A percentile compares a stretch with the other conserved stretches of the same genome.
Conservation (phyloP, 768 basidiomycete species). For the Suillus decipiens region DNA sequence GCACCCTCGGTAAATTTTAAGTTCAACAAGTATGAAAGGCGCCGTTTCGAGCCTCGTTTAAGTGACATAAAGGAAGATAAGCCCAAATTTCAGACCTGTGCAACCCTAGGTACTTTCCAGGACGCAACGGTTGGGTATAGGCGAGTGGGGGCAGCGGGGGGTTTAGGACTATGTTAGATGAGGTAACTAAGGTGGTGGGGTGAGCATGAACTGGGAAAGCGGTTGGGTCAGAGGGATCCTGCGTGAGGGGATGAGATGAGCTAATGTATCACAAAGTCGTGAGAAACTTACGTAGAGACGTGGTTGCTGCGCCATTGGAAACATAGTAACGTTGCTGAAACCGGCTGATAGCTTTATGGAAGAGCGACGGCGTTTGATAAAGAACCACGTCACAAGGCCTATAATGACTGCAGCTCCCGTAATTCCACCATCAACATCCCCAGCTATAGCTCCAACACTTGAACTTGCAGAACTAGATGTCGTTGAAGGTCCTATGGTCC, state of each 20-base stretch:
- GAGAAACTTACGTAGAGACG: conserved; percentile 31
- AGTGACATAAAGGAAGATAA: neutral
- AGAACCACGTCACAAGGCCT: conserved; percentile 41
- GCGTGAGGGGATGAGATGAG: conserved; percentile 9
- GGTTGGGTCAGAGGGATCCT: conserved; percentile 39
- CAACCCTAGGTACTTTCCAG: conserved; percentile 23
- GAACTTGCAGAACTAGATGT: conserved; percentile 11
- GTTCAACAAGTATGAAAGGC: neutral
- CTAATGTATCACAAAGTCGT: neutral
- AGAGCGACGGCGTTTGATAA: conserved; percentile 30
- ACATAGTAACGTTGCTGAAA: conserved; percentile 10
- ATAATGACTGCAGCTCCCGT: conserved; percentile 46
- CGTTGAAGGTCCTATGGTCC: conserved; percentile 15
- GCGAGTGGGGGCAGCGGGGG: conserved; percentile 11
- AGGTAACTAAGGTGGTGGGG: conserved; percentile 12
- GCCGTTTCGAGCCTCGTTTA: neutral
- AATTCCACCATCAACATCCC: conserved; percentile 65
- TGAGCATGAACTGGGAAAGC: conserved; percentile 15
- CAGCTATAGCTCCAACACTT: conserved; percentile 57
- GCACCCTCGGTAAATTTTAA: neutral
- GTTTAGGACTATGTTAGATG: conserved; percentile 10
- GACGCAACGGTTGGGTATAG: conserved; percentile 14
- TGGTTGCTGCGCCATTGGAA: conserved; percentile 21
- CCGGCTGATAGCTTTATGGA: conserved; percentile 20
- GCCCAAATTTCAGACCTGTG: conserved; percentile 22